Evolutionary conservation across 257 asterid genomes (phyloP), one percentile per base, ranked within the genome.

Genomic region (Salvia hispanica): DNA sequence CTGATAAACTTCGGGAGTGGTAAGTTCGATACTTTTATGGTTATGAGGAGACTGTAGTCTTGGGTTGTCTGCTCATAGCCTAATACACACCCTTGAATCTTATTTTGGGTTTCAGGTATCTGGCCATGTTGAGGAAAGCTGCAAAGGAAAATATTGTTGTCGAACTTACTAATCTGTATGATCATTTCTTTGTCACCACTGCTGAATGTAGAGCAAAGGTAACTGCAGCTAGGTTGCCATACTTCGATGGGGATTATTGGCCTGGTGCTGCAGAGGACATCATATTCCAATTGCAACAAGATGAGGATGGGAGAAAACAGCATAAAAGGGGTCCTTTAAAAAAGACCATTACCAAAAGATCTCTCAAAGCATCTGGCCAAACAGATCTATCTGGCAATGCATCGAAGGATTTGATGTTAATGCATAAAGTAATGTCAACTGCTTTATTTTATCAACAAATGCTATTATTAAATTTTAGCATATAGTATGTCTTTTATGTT

Each of bases 231-330:
- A 88, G 99, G 58, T 79, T 94, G 76, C 99, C 99, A 47, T 94
- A 94, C 77, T 94, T 94, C 59, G 99, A 94, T 76, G 99, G 99
- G 61, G 99, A 94, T 75, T 91, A 94, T 76, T 94, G 99, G 97
- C 98, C 99, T 72, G 98, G 99, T 69, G 98, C 98, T 72, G 99
- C 99, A 3, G 99, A 93, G 82, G 99, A 93, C 79, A 90, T 88
- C 86, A 88, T 93, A 68, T 72, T 66, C 78, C 95, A 86, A 76
- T 83, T 93, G 65, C 97, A 90, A 79, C 95, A 90, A 79, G 97
- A 90, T 70, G 99, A 90, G 77, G 99, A 90, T 74, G 99, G 95
- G 64, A 86, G 86, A 71, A 90, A 88, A 64, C 95, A 77, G 62
- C 80, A 80, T 69, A 90, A 90, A 74, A 90, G 85, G 86, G 91